These are phyloP conservation scores for Aureobasidium melanogenum DNA, from an alignment of 2,329 filamentous ascomycete genomes.

Conservation along the genomic window DNA sequence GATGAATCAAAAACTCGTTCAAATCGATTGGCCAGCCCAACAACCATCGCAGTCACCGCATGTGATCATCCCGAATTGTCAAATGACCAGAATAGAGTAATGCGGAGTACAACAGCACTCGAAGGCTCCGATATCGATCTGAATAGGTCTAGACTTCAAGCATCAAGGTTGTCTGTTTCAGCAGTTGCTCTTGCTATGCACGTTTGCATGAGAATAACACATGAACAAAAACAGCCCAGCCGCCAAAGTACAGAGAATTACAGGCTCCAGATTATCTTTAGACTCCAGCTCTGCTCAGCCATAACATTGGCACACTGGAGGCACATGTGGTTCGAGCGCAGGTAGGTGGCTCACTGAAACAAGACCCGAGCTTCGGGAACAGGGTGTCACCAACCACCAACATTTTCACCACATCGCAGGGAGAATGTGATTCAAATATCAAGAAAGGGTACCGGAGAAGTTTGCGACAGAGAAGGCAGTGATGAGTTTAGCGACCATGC, in stretches of 20 bases:
- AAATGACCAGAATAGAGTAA: neutral
- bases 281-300: neutral
- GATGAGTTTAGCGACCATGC: neutral
- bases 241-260: neutral
- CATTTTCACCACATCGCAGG: neutral
- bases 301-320: neutral
- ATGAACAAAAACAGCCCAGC: neutral
- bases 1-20: conserved; percentile 14
- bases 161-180: neutral
- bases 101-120: neutral
- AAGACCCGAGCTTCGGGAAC: neutral
- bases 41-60: neutral
- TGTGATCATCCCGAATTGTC: neutral
- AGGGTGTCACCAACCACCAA: neutral
- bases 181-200: too few species aligned
- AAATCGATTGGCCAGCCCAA: neutral
- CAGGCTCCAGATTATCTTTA: neutral
- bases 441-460: neutral
- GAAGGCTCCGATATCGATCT: neutral
- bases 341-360: neutral
- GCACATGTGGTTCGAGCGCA: neutral
- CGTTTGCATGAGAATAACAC: neutral
- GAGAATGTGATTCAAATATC: neutral
- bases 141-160: neutral
- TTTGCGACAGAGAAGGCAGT: neutral